Evolutionary conservation across 768 basidiomycete genomes (phyloP).

Genomic region (Suillus alpinus): DNA sequence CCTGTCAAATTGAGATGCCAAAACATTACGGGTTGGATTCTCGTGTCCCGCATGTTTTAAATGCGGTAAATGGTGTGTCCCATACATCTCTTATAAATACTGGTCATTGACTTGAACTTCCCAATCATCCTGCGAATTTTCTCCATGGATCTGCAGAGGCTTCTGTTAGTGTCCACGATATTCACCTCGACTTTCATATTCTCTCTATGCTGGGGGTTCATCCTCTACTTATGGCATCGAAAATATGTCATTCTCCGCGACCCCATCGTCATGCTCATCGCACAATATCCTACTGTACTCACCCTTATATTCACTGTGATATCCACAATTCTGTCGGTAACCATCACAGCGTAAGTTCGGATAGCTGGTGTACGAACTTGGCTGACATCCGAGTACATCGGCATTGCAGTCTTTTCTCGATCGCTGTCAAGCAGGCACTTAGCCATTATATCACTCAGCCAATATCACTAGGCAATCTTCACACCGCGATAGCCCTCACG

Average conservation of each 20-base stretch:
- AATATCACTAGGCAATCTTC: neutral
- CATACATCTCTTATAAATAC: neutral
- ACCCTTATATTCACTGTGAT: neutral
- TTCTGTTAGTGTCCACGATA: neutral
- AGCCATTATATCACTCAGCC: neutral
- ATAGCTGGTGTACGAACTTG: neutral
- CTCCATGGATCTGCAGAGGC: neutral
- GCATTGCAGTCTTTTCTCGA: neutral
- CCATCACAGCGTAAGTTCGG: neutral
- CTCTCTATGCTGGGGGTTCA: neutral
- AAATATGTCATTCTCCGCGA: neutral
- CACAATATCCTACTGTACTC: neutral
- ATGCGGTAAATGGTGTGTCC: neutral
- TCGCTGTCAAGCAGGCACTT: neutral
- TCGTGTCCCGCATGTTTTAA: neutral
- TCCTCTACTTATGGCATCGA: neutral
- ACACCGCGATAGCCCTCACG: neutral
- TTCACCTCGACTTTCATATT: neutral
- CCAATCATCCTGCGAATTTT: neutral
- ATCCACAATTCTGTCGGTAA: neutral
- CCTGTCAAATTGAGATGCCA: too few species aligned
- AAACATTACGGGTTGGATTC: neutral
- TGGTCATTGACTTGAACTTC: neutral
- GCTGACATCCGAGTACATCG: neutral
- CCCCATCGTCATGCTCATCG: neutral